Base-by-base conservation (phyloP, 2,329 filamentous ascomycete species). In the Sporothrix pallida region DNA sequence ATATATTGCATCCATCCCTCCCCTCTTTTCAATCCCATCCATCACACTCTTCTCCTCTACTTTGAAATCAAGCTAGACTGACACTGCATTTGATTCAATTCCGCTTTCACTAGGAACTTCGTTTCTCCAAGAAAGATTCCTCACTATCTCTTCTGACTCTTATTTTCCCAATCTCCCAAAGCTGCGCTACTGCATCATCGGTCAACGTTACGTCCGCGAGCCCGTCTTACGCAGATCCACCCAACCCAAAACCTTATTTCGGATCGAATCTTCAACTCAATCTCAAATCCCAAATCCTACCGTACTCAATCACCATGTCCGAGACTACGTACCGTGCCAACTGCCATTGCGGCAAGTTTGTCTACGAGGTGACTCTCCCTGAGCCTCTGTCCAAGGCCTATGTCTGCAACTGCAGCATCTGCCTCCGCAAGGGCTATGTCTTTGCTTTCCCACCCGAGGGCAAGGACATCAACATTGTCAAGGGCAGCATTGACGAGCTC, bases 351-450 rank as follows among this genome's bases (percentile, higher is more conserved):
- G 84, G 82, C 6, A 82, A 83, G 54, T 87, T 87, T 76, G 81
- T 87, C 75, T 90, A 85, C 78, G 86, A 86, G 78, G 77, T 83
- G 72, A 79, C 82, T 2, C 63, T 89, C 13, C 87, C 89, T 26
- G 88, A 91, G 78, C 73, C 74, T 1, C 84, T 92, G 75, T 88
- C 87, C 77, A 80, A 84, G 4, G 85, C 84, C 6, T 79, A 81
- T 4, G 84, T 87, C 78, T 92, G 91, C 81, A 90, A 91, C 80
- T 93, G 92, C 82, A 92, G 89, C 81, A 87, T 91, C 76, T 91
- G 91, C 79, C 77, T 76, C 77, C 87, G 83, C 77, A 87, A 86
- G 78, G 84, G 81, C 17, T 84, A 84, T 60, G 78, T 86, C 52
- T 86, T 80, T 78, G 63, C 81, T 23, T 78, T 82, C 48, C 78